These are phyloP conservation scores for Excoecaria agallocha DNA, from an alignment of 345 rosid genomes.

Conservation along the genomic window DNA sequence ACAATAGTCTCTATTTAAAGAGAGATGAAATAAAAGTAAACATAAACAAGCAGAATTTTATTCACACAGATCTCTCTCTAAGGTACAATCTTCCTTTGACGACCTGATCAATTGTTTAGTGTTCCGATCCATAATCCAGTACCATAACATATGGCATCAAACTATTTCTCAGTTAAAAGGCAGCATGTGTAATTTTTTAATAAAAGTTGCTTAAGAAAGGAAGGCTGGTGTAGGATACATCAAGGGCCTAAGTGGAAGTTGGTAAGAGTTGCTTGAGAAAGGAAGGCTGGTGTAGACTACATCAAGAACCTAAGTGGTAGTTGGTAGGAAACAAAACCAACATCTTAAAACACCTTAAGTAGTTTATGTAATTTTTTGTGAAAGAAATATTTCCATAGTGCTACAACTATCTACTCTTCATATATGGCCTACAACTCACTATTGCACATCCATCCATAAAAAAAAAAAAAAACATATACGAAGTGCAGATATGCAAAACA, in stretches of 20 bases:
- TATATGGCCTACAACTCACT: background rate
- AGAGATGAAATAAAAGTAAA: too few species aligned
- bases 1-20: too few species aligned
- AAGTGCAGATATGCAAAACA: background rate
- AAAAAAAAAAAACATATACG: background rate
- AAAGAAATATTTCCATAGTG: background rate
- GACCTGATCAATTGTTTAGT: too few species aligned
- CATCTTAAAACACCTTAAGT: background rate
- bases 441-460: background rate
- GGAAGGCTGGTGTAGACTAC: background rate
- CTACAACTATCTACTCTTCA: background rate
- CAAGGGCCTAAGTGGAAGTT: background rate
- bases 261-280: too few species aligned
- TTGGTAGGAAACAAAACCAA: background rate
- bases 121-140: too few species aligned
- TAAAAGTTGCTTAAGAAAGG: too few species aligned
- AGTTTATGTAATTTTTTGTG: background rate
- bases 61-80: too few species aligned
- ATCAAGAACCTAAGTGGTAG: background rate
- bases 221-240: background rate
- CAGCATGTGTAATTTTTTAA: too few species aligned
- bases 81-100: too few species aligned
- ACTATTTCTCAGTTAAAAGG: background rate
- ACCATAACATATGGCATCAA: too few species aligned
- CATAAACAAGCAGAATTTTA: too few species aligned